Percentiles rank a stretch among this genome's conserved stretches.
Evolutionary conservation across 2,329 filamentous ascomycete species (phyloP).

Genomic region (Aspergillus fischeri): DNA sequence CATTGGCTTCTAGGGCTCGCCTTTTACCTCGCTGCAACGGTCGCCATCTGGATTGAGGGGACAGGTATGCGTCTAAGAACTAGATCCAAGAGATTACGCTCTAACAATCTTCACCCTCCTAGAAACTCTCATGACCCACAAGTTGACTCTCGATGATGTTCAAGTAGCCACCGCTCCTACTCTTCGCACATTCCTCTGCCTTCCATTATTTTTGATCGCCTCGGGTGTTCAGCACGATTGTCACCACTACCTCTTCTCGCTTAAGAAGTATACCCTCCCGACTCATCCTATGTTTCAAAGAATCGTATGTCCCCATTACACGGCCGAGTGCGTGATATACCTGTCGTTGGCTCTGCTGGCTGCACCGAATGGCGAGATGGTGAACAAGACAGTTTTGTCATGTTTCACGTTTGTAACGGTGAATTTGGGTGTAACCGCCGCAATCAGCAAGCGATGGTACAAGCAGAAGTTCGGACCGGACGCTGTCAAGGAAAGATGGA

Average conservation of each 20-base stretch:
- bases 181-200: conserved; percentile 52
- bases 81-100: neutral
- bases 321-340: conserved; percentile 82
- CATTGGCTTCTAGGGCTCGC: conserved; percentile 75
- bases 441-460: conserved; percentile 77
- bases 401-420: conserved; percentile 68
- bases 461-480: conserved; percentile 66
- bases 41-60: conserved; percentile 82
- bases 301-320: conserved; percentile 85
- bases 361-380: conserved; percentile 60
- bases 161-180: conserved; percentile 38
- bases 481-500: conserved; percentile 61
- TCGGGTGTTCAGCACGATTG: conserved; percentile 71
- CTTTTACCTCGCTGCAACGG: conserved; percentile 70
- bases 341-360: conserved; percentile 68
- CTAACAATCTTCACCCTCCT: conserved; percentile 1
- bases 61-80: conserved; percentile 50
- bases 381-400: conserved; percentile 71
- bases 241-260: conserved; percentile 63
- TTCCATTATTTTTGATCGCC: conserved; percentile 64
- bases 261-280: conserved; percentile 82
- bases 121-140: conserved; percentile 32
- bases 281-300: conserved; percentile 65
- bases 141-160: conserved; percentile 32
- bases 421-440: conserved; percentile 79